Conservation (phyloP, 2,329 filamentous ascomycete genomes). For the Tympanopsis confertula region DNA sequence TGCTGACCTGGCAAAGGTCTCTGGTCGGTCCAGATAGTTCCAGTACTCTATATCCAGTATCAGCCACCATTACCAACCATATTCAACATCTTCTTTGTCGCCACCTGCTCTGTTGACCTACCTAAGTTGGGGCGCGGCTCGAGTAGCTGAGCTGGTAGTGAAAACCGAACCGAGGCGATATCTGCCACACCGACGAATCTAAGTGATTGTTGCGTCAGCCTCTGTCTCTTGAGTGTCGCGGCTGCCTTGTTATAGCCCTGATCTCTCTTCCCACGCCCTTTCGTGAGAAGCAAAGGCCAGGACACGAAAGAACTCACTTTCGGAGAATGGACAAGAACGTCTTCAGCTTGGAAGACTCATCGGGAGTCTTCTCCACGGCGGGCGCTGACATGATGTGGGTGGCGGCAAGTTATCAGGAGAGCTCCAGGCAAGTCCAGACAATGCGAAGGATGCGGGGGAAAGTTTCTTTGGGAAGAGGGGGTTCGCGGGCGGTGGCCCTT, state of each 20-base stretch:
- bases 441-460: too few species aligned
- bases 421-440: too few species aligned
- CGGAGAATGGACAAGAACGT: slow-evolving; percentile 1
- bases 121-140: slow-evolving; percentile 84
- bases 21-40: slow-evolving; percentile 93
- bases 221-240: too few species aligned
- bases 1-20: slow-evolving; percentile 53
- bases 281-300: too few species aligned
- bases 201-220: too few species aligned
- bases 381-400: too few species aligned
- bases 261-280: too few species aligned
- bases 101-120: neutral
- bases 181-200: slow-evolving; percentile 95
- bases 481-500: too few species aligned
- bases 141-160: slow-evolving; percentile 83
- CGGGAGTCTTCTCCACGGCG: neutral
- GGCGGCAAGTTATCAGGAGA: too few species aligned
- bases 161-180: slow-evolving; percentile 91
- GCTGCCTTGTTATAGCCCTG: too few species aligned
- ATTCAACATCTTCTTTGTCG: neutral
- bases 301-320: neutral
- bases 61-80: neutral
- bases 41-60: slow-evolving; percentile 84
- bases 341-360: slow-evolving; percentile 1
- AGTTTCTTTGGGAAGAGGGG: too few species aligned